Base-by-base conservation (phyloP, 176 grass and related monocot species). In the Oryza glaberrima region DNA sequence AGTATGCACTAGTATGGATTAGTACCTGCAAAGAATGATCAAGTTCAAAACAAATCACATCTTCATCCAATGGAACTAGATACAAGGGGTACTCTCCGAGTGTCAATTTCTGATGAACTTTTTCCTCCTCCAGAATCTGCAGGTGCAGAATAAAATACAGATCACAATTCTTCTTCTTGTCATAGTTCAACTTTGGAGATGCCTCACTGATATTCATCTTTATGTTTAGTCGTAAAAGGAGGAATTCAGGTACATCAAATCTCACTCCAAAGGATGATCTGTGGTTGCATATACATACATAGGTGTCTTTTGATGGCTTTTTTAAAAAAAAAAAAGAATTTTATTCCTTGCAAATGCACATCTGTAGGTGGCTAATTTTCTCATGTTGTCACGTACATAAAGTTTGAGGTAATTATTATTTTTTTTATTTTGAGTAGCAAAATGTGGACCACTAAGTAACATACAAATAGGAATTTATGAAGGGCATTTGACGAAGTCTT, bases 81-180 rank as follows among this genome's bases (percentile, higher is more conserved):
- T 98, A 98, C 48, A 98, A 89, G 4, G 96, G 96, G 41, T 88
- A 98, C 81, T 98, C 96, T 83, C 93, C 93, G 3, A 98, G 72
- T 76, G 76, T 94, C 25, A 98, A 61, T 67, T 92, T 84, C 28
- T 94, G 90, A 78, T 98, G 93, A 77, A 98, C 89, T 80, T 94
- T 98, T 83, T 95, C 93, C 77, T 98, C 96, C 81, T 98, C 96
- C 1, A 98, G 82, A 76, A 98, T 87, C 96, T 98, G 79, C 73
- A 80, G 44, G 69, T 46, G 30, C 45, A 69, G 83, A 83, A 56
- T 25, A 61, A 81, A 67, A 70, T 25, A 85, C n/a, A 25, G 45
- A 81, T 63, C 85, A 73, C 32, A 75, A 75, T 20, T 19, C 30
- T 34, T 52, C 11, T 78, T 64, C 26, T 5, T 14, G 40, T 49